Conservation (phyloP, 2,329 filamentous ascomycete genomes). For the Fusarium scirpi region DNA sequence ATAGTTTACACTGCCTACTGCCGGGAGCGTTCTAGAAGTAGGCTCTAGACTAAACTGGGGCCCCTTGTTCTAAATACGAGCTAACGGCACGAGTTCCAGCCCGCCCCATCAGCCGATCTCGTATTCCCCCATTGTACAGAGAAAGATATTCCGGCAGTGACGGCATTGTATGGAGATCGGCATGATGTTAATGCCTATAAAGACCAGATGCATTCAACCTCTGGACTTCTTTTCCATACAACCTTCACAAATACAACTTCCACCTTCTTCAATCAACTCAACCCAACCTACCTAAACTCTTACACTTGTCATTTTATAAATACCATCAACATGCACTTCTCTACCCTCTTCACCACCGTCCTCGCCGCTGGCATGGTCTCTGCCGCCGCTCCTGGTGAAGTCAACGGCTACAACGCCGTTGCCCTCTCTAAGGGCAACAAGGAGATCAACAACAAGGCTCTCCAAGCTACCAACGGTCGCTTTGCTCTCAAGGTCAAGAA, state of each 20-base stretch:
- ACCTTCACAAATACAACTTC: background rate
- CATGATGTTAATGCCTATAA: background rate
- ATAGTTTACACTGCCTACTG: background rate
- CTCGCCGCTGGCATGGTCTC: conserved; percentile 45
- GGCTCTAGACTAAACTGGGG: background rate
- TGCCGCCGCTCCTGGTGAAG: conserved; percentile 25
- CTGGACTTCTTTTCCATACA: background rate
- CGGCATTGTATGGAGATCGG: background rate
- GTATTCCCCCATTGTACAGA: background rate
- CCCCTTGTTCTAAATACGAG: background rate
- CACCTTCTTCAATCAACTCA: background rate
- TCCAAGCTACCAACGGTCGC: conserved; percentile 59
- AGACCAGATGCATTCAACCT: background rate
- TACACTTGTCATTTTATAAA: background rate
- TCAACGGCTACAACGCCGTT: conserved; percentile 61
- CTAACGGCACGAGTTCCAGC: background rate
- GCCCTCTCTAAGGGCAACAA: conserved; percentile 61
- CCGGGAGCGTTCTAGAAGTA: background rate
- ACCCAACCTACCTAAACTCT: background rate
- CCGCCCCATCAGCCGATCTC: background rate
- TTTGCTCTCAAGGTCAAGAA: conserved; percentile 58
- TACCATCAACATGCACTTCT: conserved; percentile 46
- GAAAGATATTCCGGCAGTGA: background rate
- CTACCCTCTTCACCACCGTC: conserved; percentile 41
- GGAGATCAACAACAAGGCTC: conserved; percentile 57